Evolutionary conservation across 192 early-diverging fungal species (phyloP), one percentile per base, ranked within the genome.

Genomic region (Chytriomyces confervae): DNA sequence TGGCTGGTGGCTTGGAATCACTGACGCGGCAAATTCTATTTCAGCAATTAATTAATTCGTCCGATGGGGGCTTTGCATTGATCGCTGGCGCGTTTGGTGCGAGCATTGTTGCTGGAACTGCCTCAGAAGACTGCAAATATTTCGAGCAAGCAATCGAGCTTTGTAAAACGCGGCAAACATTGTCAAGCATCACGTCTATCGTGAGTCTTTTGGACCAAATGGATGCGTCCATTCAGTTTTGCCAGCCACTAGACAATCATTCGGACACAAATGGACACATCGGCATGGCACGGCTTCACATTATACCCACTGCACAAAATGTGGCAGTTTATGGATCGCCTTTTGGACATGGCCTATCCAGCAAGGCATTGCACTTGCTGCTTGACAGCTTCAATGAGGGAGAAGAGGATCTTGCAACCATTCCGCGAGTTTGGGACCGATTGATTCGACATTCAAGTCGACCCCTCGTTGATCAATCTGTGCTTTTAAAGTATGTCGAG

Each of bases 61-160:
- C 49, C 36, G 18, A 9, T 8, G 20, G 50, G 16, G 16, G 16
- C 8, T 44, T 74, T n/a, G 24, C 44, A 9, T 13, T 20, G n/a
- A 7, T 48, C 16, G 23, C 62, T 24, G 72, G 49, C 27, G 72
- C 61, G 60, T 18, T 74, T 5, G 72, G 72, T 49, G 72, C 72
- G 1, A 74, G 72, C 45, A 24, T 74, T 46, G 72, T 74, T 8
- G 53, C 61, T 27, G 72, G 72, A 6, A 62, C 72, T 61, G n/a
- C 60, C 10, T 7, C 13, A 1, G 60, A 7, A 7, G 72, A 74
- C 45, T 61, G 24, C 8, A 48, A n/a, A 8, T 63, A 20, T 20
- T 62, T 74, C 11, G 45, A 74, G 8, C 60, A 74, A 62, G 72
- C 24, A 47, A 29, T 74, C 9, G 69, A 70, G 27, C 7, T 53